These are phyloP conservation scores for Phialophora verrucosa DNA, from an alignment of 2,329 filamentous ascomycete genomes.

Conservation along the genomic window DNA sequence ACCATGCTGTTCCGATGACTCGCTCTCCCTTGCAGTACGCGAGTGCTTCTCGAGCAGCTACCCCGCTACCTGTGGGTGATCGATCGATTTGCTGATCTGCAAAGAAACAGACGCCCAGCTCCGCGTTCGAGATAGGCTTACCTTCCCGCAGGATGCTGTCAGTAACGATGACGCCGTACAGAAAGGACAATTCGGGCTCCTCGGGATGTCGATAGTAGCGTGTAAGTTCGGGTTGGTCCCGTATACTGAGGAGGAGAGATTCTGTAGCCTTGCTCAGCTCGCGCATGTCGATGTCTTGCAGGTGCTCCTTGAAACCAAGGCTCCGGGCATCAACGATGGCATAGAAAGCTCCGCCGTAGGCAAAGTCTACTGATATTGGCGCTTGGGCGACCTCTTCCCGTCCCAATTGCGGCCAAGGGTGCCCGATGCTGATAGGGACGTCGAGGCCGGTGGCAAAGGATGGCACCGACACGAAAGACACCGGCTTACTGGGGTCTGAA, in stretches of 20 bases:
- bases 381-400: not conserved
- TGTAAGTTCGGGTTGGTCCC: constrained; percentile 30
- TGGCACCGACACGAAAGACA: constrained; percentile 52
- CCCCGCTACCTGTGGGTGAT: constrained; percentile 48
- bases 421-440: constrained; percentile 42
- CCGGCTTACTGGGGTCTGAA: constrained; percentile 48
- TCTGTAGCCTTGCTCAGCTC: constrained; percentile 44
- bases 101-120: constrained; percentile 54
- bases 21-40: constrained; percentile 44
- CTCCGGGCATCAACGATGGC: constrained; percentile 46
- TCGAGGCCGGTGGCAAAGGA: constrained; percentile 48
- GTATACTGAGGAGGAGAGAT: constrained; percentile 45
- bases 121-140: constrained; percentile 41
- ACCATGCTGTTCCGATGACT: constrained; percentile 39
- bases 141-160: constrained; percentile 34
- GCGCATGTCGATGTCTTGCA: constrained; percentile 41
- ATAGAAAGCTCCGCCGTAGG: constrained; percentile 56
- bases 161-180: constrained; percentile 53
- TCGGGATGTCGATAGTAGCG: constrained; percentile 44
- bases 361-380: constrained; percentile 38
- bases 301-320: constrained; percentile 47
- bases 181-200: constrained; percentile 44
- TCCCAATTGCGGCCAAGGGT: constrained; percentile 49
- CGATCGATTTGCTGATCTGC: constrained; percentile 57
- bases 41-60: constrained; percentile 47